These are phyloP conservation scores for Mycena amicta DNA, from an alignment of 768 basidiomycete species.

Conservation along the genomic window DNA sequence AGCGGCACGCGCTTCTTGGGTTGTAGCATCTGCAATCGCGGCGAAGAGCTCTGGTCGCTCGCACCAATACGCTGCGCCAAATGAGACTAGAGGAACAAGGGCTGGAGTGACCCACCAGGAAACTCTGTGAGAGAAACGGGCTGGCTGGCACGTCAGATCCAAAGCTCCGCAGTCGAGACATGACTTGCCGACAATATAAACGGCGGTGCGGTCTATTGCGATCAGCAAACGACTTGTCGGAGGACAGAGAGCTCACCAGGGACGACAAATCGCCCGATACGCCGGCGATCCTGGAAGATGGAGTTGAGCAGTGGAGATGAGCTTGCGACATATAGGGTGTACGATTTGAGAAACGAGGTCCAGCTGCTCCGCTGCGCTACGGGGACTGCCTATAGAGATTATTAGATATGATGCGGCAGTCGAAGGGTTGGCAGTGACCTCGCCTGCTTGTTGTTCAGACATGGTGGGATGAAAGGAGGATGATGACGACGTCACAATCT, in stretches of 20 bases:
- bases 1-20: conserved; percentile 71
- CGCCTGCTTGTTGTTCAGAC: conserved; percentile 44
- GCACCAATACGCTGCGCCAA: conserved; percentile 87
- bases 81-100: conserved; percentile 7
- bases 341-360: conserved; percentile 92
- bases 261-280: conserved; percentile 88
- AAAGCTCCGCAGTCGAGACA: background rate
- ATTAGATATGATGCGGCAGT: conserved; percentile 27
- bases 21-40: conserved; percentile 76
- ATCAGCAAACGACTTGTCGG: background rate
- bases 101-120: conserved; percentile 57
- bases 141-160: background rate
- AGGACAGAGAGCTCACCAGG: conserved; percentile 39
- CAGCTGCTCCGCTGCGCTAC: conserved; percentile 83
- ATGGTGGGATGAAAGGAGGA: conserved; percentile 17
- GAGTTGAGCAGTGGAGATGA: conserved; percentile 9
- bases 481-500: background rate
- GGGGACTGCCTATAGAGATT: conserved; percentile 63
- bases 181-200: conserved; percentile 74
- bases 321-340: conserved; percentile 30
- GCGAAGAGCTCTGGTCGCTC: conserved; percentile 91
- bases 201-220: conserved; percentile 52
- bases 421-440: conserved; percentile 34
- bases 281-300: conserved; percentile 65
- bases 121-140: conserved; percentile 91